Percentiles rank a stretch among this genome's conserved stretches.
phyloP scores from a whole-genome alignment of 495 filamentous ascomycete genomes.

The Arthonia radiata region DNA sequence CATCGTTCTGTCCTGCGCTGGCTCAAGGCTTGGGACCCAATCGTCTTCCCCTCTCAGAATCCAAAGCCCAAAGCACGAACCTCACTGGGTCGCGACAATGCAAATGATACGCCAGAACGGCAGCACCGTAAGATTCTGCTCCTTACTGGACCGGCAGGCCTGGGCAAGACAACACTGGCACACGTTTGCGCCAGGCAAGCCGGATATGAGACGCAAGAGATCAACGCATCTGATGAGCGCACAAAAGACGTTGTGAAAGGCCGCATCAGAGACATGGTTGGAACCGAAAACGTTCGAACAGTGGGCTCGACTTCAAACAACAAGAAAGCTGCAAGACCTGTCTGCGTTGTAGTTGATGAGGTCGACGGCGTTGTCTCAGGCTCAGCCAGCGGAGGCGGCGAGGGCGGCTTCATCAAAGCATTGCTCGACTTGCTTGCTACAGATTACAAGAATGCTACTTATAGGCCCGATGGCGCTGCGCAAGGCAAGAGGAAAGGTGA shows the following conservation, averaged over 20 bases:
- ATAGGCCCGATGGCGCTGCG: constrained; percentile 12
- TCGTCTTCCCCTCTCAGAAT: constrained; percentile 58
- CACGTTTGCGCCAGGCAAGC: constrained; percentile 91
- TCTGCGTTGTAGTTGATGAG: constrained; percentile 88
- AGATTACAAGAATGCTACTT: constrained; percentile 55
- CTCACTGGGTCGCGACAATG: too few relatives aligned
- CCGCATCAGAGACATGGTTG: constrained; percentile 63
- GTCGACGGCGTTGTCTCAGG: constrained; percentile 81
- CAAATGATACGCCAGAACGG: constrained; percentile 36
- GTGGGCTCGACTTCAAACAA: constrained; percentile 35
- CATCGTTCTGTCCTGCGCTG: constrained; percentile 78
- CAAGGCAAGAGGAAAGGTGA: constrained; percentile 41
- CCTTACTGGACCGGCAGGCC: constrained; percentile 68
- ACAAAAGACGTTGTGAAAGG: constrained; percentile 63
- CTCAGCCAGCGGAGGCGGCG: constrained; percentile 38
- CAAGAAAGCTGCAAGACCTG: constrained; percentile 53
- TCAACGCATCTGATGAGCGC: constrained; percentile 65
- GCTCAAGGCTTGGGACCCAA: constrained; percentile 80
- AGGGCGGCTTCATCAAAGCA: constrained; percentile 85
- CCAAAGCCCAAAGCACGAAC: too few relatives aligned
- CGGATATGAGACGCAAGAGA: constrained; percentile 81
- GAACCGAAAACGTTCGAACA: constrained; percentile 76
- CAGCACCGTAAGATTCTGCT: constrained; percentile 67
- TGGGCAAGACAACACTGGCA: constrained; percentile 89
- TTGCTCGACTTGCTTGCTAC: constrained; percentile 66